Conservation (phyloP, 2,329 filamentous ascomycete species). For the Aspergillus tanneri region DNA sequence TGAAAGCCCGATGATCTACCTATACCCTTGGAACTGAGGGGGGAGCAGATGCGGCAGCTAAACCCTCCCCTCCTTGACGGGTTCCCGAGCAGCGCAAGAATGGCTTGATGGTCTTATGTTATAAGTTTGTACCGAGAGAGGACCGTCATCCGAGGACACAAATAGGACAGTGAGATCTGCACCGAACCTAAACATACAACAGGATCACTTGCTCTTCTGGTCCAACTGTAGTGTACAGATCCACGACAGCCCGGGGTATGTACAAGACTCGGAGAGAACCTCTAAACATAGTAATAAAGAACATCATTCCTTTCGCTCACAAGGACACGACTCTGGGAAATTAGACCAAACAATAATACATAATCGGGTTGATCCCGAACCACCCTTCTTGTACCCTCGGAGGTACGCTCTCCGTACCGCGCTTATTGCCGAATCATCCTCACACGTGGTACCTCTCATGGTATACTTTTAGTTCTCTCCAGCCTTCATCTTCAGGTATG, state of each 20-base stretch:
- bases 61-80: too few relatives aligned
- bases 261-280: slow-evolving; percentile 43
- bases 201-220: slow-evolving; percentile 40
- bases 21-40: too few relatives aligned
- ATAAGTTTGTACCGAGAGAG: neutral
- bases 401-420: slow-evolving; percentile 32
- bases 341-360: slow-evolving; percentile 47
- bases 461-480: slow-evolving; percentile 41
- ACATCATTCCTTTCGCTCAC: slow-evolving; percentile 43
- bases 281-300: slow-evolving; percentile 39
- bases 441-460: slow-evolving; percentile 24
- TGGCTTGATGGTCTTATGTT: slow-evolving; percentile 4
- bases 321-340: slow-evolving; percentile 42
- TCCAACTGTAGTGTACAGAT: slow-evolving; percentile 42
- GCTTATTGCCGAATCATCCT: slow-evolving; percentile 33
- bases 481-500: slow-evolving; percentile 67
- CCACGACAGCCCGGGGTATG: slow-evolving; percentile 42
- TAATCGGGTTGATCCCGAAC: slow-evolving; percentile 35
- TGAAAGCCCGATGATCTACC: too few relatives aligned
- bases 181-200: slow-evolving; percentile 32
- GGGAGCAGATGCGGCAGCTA: neutral
- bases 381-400: slow-evolving; percentile 36
- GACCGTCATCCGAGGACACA: slow-evolving; percentile 12
- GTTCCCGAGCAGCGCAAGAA: neutral
- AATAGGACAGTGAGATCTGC: slow-evolving; percentile 13